Base-by-base conservation (phyloP, 2,329 filamentous ascomycete species). In the Aureobasidium sp. region DNA sequence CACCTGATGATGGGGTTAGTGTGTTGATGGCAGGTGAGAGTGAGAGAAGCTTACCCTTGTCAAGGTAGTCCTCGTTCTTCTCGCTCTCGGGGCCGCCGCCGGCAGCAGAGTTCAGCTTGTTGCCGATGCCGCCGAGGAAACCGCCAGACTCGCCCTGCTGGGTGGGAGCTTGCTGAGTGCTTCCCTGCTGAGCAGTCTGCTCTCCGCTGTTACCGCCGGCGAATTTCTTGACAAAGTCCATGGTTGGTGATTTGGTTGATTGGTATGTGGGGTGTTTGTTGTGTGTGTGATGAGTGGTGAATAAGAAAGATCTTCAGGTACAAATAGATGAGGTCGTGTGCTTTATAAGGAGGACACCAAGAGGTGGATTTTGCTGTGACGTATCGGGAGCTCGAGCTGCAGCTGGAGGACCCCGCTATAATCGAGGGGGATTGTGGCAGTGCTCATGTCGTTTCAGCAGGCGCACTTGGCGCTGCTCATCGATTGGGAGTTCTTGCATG, bases 61-160 rank as follows among this genome's bases (percentile, higher is more conserved):
- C 90, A 58, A 94, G 83, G n/a, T 74, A 77, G 70, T 93, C 89
- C 75, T 94, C 89, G 68, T 91, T 88, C 83, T 90, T 87, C 82
- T 93, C 90, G 71, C 87, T 85, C 74, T 89, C 79, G 37, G 76
- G 76, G 41, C 90, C 90, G 59, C 90, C 90, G 39, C 90, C 90
- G 22, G 87, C 87, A 67, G 86, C 80, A 63, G 76, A 72, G 78
- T 93, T 90, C 64, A 92, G 58, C 78, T 89, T 90, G 76, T 87
- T 82, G 72, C 84, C 81, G 66, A 91, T 73, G 64, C 86, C 84
- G 64, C 82, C 78, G 53, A 83, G 72, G 73, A 82, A 79, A 62
- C 79, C 77, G 34, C 79, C 78, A 31, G 70, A 69, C 53, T 65
- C 68, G 62, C 37, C 59, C 64, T 71, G 62, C 63, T 75, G 65